Conservation (phyloP, 805 yeast species). For the Ogataea methanolica region DNA sequence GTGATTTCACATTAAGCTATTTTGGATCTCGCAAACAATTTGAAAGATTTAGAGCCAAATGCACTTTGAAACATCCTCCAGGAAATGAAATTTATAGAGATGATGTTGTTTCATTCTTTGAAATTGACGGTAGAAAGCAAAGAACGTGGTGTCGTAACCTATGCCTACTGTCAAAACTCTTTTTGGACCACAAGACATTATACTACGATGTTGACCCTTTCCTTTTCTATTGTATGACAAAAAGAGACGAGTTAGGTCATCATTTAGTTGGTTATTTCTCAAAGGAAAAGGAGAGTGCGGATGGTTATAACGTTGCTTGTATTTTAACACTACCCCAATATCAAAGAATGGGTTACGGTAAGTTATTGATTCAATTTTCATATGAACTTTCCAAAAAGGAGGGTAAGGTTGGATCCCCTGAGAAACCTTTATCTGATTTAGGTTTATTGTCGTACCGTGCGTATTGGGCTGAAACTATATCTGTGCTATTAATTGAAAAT, state of each 20-base stretch:
- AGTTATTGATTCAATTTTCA: constrained; percentile 86
- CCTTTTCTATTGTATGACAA: constrained; percentile 92
- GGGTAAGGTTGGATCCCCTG: constrained; percentile 92
- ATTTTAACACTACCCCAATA: constrained; percentile 93
- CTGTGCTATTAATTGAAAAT: constrained; percentile 64
- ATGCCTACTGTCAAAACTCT: constrained; percentile 83
- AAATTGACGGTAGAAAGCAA: constrained; percentile 94
- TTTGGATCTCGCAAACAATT: constrained; percentile 88
- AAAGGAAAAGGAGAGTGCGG: constrained; percentile 95
- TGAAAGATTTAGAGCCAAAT: constrained; percentile 83
- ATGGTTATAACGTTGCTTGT: constrained; percentile 94
- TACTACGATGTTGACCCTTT: constrained; percentile 99
- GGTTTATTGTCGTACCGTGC: constrained; percentile 93
- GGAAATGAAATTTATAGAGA: constrained; percentile 97
- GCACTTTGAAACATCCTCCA: constrained; percentile 92
- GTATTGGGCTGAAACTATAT: constrained; percentile 90
- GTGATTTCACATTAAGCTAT: constrained; percentile 86
- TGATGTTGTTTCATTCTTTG: constrained; percentile 89
- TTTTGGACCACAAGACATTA: constrained; percentile 91
- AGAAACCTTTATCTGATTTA: constrained; percentile 91
- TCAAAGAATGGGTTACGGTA: constrained; percentile 93
- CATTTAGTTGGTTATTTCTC: constrained; percentile 96
- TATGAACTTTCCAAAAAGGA: constrained; percentile 87
- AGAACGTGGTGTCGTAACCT: constrained; percentile 96
- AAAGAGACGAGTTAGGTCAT: constrained; percentile 84